A percentile compares a stretch with the other conserved stretches of the same genome.
Conservation (phyloP, 78 protist genomes). For the Tieghemostelium lacteum region DNA sequence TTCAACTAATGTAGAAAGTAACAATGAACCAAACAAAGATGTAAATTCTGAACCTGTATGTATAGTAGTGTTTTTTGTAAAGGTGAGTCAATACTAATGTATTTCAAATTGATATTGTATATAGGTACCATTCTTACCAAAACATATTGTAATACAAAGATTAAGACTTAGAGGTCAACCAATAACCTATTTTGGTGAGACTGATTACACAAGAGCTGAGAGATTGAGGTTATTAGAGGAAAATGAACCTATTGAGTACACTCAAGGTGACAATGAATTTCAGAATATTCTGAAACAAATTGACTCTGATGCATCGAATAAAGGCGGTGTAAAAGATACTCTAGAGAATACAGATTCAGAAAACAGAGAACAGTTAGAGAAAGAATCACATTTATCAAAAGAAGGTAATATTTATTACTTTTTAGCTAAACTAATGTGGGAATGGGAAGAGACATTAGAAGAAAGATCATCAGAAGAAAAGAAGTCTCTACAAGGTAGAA, state of each 20-base stretch:
- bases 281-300: slow-evolving; percentile 49
- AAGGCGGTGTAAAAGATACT: background rate
- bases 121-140: slow-evolving; percentile 51
- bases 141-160: slow-evolving; percentile 31
- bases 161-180: slow-evolving; percentile 78
- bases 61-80: background rate
- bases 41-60: background rate
- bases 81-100: background rate
- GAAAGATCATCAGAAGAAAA: slow-evolving; percentile 47
- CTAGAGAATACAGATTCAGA: slow-evolving; percentile 23
- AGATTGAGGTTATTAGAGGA: slow-evolving; percentile 69
- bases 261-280: slow-evolving; percentile 71
- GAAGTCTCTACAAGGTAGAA: slow-evolving; percentile 52
- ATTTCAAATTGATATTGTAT: background rate
- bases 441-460: slow-evolving; percentile 60
- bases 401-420: slow-evolving; percentile 49
- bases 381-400: slow-evolving; percentile 35
- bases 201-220: slow-evolving; percentile 25
- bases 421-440: slow-evolving; percentile 22
- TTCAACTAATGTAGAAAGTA: background rate
- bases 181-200: slow-evolving; percentile 78
- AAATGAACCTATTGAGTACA: slow-evolving; percentile 73
- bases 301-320: background rate
- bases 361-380: background rate
- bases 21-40: background rate